Evolutionary conservation across 1,139 yeast species (phyloP), one percentile per base, ranked within the genome.

Genomic region (Protomyces gravidus): DNA sequence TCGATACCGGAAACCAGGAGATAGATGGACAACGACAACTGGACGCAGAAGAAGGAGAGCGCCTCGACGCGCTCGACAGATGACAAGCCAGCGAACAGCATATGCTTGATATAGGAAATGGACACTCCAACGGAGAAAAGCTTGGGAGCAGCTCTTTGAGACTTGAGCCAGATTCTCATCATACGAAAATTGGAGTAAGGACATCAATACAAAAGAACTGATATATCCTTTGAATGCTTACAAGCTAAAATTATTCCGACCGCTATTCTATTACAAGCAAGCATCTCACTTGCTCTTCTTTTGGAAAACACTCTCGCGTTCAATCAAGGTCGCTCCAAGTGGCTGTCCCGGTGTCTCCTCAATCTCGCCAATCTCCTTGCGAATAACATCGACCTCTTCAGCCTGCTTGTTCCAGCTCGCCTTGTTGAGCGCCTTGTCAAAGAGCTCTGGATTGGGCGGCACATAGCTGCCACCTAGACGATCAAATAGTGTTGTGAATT

Each of bases 401-500:
- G 84, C 78, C 75, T 92, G 97, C 65, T 80, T 78, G 55, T 78
- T 80, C 94, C 95, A 86, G 46, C 84, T 78, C 64, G 76, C 75
- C 70, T 77, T 78, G 71, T 81, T 81, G 64, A 76, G 73, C 30
- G 79, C 74, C 69, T 80, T 84, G 68, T 83, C 88, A 71, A 89
- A 94, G 67, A 90, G 78, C 65, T 88, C 86, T 69, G 80, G 82
- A 70, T 92, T 97, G 4, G 98, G 98, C 67, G 83, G 81, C 75
- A 97, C 85, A 75, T 92, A 90, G 42, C 96, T 84, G 49, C 89
- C 86, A 60, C 98, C 97, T 60, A 92, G 76, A 74, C 98, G 84
- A 72, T 92, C 98, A 97, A 97, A 92, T 66, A 92, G 77, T 5
- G 98, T 92, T 57, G 97, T 90, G 77, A 92, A 92, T 76, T 92